These are phyloP conservation scores for Kwoniella botswanensis DNA, from an alignment of 768 basidiomycete genomes.

Conservation along the genomic window DNA sequence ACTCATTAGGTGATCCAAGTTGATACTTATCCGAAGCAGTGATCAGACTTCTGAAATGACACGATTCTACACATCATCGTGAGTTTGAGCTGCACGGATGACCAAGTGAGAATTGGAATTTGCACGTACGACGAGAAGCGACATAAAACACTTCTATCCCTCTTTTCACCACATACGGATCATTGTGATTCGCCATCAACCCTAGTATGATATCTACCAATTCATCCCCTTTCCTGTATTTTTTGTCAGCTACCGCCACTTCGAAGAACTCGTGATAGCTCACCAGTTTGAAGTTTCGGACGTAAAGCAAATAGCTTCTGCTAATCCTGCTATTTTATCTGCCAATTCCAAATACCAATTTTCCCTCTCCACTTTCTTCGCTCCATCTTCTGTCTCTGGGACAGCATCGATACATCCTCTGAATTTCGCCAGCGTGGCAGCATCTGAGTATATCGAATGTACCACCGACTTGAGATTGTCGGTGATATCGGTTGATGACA, in stretches of 20 bases:
- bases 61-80: not conserved
- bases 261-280: not conserved
- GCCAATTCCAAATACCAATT: slow-evolving; percentile 23
- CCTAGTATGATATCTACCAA: slow-evolving; percentile 30
- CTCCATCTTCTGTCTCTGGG: not conserved
- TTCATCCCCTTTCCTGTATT: slow-evolving; percentile 30
- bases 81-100: not conserved
- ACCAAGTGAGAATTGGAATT: not conserved
- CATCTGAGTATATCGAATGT: slow-evolving; percentile 2
- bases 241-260: not conserved
- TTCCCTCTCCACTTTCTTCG: not conserved
- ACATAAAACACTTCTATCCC: slow-evolving; percentile 35
- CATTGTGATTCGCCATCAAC: not conserved
- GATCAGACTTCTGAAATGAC: slow-evolving; percentile 31
- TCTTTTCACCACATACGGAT: slow-evolving; percentile 7
- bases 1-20: slow-evolving; percentile 19
- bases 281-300: slow-evolving; percentile 26
- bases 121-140: slow-evolving; percentile 33
- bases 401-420: not conserved
- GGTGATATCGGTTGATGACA: not conserved
- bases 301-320: slow-evolving; percentile 23
- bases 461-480: slow-evolving; percentile 9
- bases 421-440: not conserved
- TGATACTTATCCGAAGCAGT: slow-evolving; percentile 18
- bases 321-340: slow-evolving; percentile 11